Conservation (phyloP, 2,329 filamentous ascomycete species). For the Neonectria sp. region DNA sequence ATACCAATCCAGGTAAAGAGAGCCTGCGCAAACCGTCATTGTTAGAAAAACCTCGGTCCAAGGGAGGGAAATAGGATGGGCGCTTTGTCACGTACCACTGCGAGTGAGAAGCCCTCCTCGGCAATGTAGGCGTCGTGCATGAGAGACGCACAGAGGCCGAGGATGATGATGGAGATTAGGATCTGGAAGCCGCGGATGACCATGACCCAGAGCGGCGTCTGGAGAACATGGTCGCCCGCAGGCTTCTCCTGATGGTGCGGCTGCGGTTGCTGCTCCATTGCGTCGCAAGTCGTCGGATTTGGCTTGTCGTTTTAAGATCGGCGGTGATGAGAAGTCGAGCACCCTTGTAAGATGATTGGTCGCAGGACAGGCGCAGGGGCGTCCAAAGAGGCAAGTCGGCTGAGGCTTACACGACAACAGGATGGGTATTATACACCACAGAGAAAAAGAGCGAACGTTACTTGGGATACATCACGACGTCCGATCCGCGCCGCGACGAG, state of each 20-base stretch:
- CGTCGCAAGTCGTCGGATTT: not conserved
- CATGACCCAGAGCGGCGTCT: slow-evolving; percentile 61
- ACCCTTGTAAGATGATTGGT: slow-evolving; percentile 22
- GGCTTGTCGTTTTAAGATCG: slow-evolving; percentile 1
- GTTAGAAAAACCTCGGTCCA: slow-evolving; percentile 7
- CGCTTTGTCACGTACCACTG: slow-evolving; percentile 33
- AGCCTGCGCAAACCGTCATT: slow-evolving; percentile 48
- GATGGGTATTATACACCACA: not conserved
- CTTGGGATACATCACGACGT: not conserved
- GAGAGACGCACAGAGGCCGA: slow-evolving; percentile 59
- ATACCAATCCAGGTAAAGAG: slow-evolving; percentile 63
- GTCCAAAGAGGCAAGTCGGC: not conserved
- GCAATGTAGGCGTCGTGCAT: slow-evolving; percentile 50
- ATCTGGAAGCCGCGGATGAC: slow-evolving; percentile 58
- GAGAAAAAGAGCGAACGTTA: not conserved
- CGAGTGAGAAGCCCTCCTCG: slow-evolving; percentile 39
- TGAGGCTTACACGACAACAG: not conserved
- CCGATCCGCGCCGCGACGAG: not conserved
- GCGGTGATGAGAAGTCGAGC: not conserved
- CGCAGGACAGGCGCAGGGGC: not conserved
- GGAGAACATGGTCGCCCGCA: slow-evolving; percentile 51
- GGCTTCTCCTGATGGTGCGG: slow-evolving; percentile 30
- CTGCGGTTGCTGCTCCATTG: slow-evolving; percentile 38
- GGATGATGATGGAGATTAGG: slow-evolving; percentile 58
- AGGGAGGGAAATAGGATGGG: no score